Conservation (phyloP, 2,329 filamentous ascomycete genomes). For the Microsporum ferrugineum region DNA sequence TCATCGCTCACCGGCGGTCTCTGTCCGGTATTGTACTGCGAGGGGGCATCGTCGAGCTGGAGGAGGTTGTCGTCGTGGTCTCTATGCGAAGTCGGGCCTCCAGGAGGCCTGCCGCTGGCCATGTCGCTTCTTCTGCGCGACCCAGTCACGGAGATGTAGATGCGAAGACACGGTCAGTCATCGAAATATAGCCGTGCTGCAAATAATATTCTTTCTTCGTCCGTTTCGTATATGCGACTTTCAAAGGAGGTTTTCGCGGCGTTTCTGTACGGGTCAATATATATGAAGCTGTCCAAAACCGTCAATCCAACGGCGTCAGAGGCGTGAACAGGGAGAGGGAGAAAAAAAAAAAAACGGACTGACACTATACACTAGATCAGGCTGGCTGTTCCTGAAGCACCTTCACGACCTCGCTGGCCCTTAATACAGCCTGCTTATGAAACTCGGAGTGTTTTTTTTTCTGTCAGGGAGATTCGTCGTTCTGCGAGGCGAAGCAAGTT, state of each 20-base stretch:
- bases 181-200: conserved; percentile 18
- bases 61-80: conserved; percentile 30
- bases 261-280: neutral
- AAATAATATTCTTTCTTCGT: neutral
- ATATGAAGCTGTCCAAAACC: no score
- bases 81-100: conserved; percentile 35
- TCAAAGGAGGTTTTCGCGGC: neutral
- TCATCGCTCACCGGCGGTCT: conserved; percentile 71
- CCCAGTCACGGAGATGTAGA: conserved; percentile 17
- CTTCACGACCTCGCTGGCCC: neutral
- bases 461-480: conserved; percentile 5
- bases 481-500: conserved; percentile 5
- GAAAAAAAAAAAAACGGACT: no score
- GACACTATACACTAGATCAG: neutral
- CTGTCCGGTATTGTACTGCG: conserved; percentile 60
- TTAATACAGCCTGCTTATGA: neutral
- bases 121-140: conserved; percentile 25
- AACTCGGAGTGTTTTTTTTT: neutral
- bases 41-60: conserved; percentile 29
- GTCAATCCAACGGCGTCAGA: no score
- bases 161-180: conserved; percentile 27
- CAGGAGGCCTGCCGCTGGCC: conserved; percentile 44
- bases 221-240: neutral
- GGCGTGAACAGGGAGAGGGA: neutral
- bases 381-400: neutral